Percentiles rank a stretch among this genome's conserved stretches.
Evolutionary conservation across 805 yeast species (phyloP).

Genomic region (Candida morakotiae): DNA sequence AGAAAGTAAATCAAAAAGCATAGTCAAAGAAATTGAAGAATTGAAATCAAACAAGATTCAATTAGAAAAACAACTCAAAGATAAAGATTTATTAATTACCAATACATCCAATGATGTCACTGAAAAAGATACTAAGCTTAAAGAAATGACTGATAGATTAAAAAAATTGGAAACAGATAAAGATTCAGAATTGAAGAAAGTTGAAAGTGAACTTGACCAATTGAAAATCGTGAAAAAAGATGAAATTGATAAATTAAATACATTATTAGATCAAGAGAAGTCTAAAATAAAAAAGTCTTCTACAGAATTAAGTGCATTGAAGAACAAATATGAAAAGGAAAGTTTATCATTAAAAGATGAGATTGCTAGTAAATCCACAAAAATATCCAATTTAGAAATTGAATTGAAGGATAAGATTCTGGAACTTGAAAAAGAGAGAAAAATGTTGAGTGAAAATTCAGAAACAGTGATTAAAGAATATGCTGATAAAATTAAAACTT

Average conservation of each 20-base stretch:
- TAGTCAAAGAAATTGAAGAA: background rate
- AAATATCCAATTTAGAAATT: constrained; percentile 13
- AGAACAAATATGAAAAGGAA: constrained; percentile 1
- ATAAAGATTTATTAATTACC: background rate
- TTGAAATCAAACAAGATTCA: background rate
- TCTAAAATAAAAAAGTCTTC: background rate
- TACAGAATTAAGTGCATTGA: constrained; percentile 1
- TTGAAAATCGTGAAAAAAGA: background rate
- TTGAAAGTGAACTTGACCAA: constrained; percentile 11
- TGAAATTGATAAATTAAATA: constrained; percentile 9
- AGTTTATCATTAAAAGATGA: constrained; percentile 5
- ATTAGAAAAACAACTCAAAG: background rate
- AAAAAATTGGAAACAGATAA: constrained; percentile 3
- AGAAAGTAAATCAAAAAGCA: constrained; percentile 5
- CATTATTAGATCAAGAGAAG: constrained; percentile 1
- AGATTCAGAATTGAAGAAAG: background rate
- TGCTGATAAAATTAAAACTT: constrained; percentile 37
- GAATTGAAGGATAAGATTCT: constrained; percentile 31
- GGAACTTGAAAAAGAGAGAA: constrained; percentile 51
- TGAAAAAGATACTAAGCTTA: constrained; percentile 4
- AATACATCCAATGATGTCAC: background rate
- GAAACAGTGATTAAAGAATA: constrained; percentile 48
- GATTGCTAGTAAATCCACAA: constrained; percentile 13
- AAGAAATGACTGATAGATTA: constrained; percentile 1
- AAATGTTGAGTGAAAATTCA: constrained; percentile 44